Conservation (phyloP, 1,139 yeast genomes). For the Debaryomyces robertsiae region DNA sequence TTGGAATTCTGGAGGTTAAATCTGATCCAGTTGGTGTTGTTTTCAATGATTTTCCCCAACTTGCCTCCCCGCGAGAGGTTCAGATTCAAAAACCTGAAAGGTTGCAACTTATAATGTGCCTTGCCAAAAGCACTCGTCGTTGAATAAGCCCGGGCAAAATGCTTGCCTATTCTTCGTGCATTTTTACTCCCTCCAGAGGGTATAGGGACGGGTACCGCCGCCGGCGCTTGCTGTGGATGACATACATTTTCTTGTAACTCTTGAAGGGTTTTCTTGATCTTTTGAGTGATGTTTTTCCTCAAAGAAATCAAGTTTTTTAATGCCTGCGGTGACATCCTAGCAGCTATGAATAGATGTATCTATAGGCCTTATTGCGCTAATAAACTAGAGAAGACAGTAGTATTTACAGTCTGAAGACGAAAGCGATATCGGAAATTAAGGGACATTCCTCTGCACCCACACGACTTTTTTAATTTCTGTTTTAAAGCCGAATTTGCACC, state of each 20-base stretch:
- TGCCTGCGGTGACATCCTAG: slow-evolving; percentile 14
- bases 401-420: neutral
- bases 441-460: neutral
- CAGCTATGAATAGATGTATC: neutral
- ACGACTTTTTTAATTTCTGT: slow-evolving; percentile 3
- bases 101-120: slow-evolving; percentile 11
- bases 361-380: slow-evolving; percentile 1
- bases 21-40: slow-evolving; percentile 9
- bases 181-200: slow-evolving; percentile 20
- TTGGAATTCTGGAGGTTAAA: slow-evolving; percentile 9
- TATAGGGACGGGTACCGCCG: slow-evolving; percentile 30
- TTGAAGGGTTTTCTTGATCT: slow-evolving; percentile 33
- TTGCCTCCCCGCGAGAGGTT: slow-evolving; percentile 6
- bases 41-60: slow-evolving; percentile 9
- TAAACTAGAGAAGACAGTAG: neutral
- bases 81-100: slow-evolving; percentile 12
- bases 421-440: slow-evolving; percentile 9
- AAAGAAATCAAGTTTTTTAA: slow-evolving; percentile 23
- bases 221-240: slow-evolving; percentile 15
- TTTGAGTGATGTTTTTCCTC: slow-evolving; percentile 29
- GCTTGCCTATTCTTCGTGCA: slow-evolving; percentile 8
- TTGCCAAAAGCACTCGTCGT: slow-evolving; percentile 6
- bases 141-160: slow-evolving; percentile 10
- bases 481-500: slow-evolving; percentile 1
- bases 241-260: slow-evolving; percentile 32